Evolutionary conservation across 805 yeast species (phyloP).

Genomic region (Spathaspora arborariae): DNA sequence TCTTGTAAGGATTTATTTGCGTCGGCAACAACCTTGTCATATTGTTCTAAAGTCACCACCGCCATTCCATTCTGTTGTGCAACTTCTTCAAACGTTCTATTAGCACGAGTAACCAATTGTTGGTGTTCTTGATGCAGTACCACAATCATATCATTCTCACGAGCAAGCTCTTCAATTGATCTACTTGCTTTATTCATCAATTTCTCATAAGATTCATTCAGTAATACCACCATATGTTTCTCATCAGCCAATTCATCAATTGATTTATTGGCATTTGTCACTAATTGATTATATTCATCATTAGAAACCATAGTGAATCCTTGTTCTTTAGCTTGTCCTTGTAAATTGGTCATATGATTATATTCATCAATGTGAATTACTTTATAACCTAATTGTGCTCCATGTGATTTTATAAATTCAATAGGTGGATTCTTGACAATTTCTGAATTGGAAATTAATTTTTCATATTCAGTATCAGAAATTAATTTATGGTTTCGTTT

Average conservation of each 20-base stretch:
- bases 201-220: conserved; percentile 2
- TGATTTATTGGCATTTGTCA: conserved; percentile 16
- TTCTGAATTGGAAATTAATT: conserved; percentile 9
- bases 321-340: conserved; percentile 15
- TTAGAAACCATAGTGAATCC: conserved; percentile 13
- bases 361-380: conserved; percentile 12
- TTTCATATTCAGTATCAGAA: conserved; percentile 14
- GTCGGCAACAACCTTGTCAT: conserved; percentile 7
- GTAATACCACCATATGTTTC: conserved; percentile 8
- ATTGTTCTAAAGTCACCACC: conserved; percentile 8
- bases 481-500: conserved; percentile 10
- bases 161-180: conserved; percentile 13
- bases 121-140: conserved; percentile 8
- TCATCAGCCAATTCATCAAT: conserved; percentile 25
- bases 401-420: conserved; percentile 16
- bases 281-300: conserved; percentile 15
- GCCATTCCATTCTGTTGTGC: conserved; percentile 9
- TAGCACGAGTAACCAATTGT: conserved; percentile 11
- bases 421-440: conserved; percentile 16
- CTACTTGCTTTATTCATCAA: conserved; percentile 10
- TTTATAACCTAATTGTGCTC: conserved; percentile 12
- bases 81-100: conserved; percentile 5
- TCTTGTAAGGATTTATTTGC: conserved; percentile 7
- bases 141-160: conserved; percentile 5
- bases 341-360: conserved; percentile 8